Conservation (phyloP, 176 grass and related monocot species). For the Zoysia japonica region DNA sequence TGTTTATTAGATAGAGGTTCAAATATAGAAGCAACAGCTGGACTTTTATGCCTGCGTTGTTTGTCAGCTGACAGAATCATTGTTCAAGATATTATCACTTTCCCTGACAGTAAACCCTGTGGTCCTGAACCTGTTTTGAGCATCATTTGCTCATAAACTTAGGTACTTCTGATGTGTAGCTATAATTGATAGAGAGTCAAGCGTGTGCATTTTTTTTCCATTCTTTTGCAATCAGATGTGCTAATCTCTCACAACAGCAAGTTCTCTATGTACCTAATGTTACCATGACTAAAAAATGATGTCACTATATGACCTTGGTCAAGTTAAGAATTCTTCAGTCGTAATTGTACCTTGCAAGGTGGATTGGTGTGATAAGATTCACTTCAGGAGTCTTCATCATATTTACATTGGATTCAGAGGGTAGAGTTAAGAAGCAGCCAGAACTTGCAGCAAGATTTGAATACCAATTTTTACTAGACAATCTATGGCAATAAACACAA, state of each 20-base stretch:
- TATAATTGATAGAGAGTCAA: neutral
- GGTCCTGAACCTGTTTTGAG: neutral
- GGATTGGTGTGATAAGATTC: neutral
- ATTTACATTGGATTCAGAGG: neutral
- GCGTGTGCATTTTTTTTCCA: neutral
- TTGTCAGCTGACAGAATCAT: neutral
- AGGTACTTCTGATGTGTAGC: neutral
- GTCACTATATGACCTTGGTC: neutral
- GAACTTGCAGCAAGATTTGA: constrained; percentile 17
- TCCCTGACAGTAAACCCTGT: neutral
- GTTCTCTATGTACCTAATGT: neutral
- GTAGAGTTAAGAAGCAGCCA: neutral
- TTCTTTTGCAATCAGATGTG: neutral
- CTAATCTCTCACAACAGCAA: neutral
- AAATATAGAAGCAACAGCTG: neutral
- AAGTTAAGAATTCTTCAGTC: neutral
- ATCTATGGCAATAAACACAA: neutral
- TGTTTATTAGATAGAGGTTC: neutral
- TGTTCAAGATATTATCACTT: neutral
- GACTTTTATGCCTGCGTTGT: constrained; percentile 6
- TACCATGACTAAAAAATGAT: neutral
- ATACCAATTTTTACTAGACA: neutral
- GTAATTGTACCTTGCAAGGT: neutral
- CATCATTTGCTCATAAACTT: neutral
- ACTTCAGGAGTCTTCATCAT: neutral